These are phyloP conservation scores for Boletus insuetus DNA, from an alignment of 768 basidiomycete species.

Conservation along the genomic window DNA sequence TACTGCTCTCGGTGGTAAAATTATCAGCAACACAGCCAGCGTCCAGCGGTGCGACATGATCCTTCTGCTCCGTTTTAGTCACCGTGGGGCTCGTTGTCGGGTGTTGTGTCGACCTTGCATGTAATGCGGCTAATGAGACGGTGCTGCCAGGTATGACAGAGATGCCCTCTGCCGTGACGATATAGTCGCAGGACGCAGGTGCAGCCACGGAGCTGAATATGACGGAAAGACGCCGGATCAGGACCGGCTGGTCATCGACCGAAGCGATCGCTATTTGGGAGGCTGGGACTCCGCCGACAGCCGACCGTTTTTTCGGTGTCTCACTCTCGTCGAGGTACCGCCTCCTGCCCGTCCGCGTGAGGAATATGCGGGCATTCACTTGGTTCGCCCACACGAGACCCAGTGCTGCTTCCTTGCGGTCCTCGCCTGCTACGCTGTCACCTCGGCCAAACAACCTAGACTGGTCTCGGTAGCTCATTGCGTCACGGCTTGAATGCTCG, in stretches of 20 bases:
- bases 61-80: slow-evolving; percentile 1
- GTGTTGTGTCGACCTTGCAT: background rate
- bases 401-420: slow-evolving; percentile 74
- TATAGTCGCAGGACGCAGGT: slow-evolving; percentile 68
- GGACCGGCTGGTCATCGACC: slow-evolving; percentile 41
- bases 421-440: slow-evolving; percentile 54
- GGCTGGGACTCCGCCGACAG: slow-evolving; percentile 5
- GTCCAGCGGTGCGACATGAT: slow-evolving; percentile 36
- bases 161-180: slow-evolving; percentile 65
- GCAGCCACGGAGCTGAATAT: slow-evolving; percentile 69
- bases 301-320: slow-evolving; percentile 25
- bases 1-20: slow-evolving; percentile 12
- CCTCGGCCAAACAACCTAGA: slow-evolving; percentile 73
- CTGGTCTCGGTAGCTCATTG: slow-evolving; percentile 66
- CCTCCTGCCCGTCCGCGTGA: slow-evolving; percentile 72
- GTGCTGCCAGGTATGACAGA: slow-evolving; percentile 28
- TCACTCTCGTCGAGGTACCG: slow-evolving; percentile 46
- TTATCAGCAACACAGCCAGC: slow-evolving; percentile 32
- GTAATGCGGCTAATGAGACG: slow-evolving; percentile 3
- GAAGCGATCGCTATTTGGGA: slow-evolving; percentile 6
- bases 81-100: slow-evolving; percentile 11
- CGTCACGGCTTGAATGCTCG: slow-evolving; percentile 11
- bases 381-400: slow-evolving; percentile 95
- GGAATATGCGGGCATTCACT: slow-evolving; percentile 80
- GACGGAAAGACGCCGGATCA: slow-evolving; percentile 71